Conservation (phyloP, 2,329 filamentous ascomycete species). For the Emydomyces testavorans region DNA sequence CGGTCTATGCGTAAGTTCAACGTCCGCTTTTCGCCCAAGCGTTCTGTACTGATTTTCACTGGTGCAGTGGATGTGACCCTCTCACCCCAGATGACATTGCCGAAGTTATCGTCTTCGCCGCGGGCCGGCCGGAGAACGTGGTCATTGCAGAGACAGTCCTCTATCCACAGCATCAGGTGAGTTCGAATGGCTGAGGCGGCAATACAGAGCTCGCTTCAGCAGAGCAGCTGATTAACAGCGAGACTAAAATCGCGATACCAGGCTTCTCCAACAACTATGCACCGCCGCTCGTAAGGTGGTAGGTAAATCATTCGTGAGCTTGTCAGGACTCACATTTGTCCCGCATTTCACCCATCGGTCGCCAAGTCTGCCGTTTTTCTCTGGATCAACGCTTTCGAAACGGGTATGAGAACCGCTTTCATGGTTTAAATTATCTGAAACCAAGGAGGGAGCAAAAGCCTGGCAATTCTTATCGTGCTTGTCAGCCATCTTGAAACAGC, state of each 20-base stretch:
- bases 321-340: background rate
- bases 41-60: conserved; percentile 1
- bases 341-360: background rate
- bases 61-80: conserved; percentile 58
- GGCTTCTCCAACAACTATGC: conserved; percentile 10
- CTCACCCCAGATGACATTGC: conserved; percentile 84
- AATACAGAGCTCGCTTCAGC: conserved; percentile 4
- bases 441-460: too few relatives aligned
- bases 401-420: too few relatives aligned
- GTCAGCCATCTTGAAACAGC: too few relatives aligned
- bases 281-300: conserved; percentile 13
- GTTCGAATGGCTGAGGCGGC: conserved; percentile 24
- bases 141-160: conserved; percentile 79
- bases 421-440: too few relatives aligned
- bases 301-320: background rate
- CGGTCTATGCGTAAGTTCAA: conserved; percentile 64
- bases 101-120: conserved; percentile 77
- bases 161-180: conserved; percentile 81
- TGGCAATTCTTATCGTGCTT: too few relatives aligned
- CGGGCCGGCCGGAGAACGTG: conserved; percentile 75
- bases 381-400: too few relatives aligned
- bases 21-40: background rate
- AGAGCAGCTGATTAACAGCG: background rate
- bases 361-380: too few relatives aligned
- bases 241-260: background rate